Conservation (phyloP, 208 protist species). For the Tetramitus jugosus region DNA sequence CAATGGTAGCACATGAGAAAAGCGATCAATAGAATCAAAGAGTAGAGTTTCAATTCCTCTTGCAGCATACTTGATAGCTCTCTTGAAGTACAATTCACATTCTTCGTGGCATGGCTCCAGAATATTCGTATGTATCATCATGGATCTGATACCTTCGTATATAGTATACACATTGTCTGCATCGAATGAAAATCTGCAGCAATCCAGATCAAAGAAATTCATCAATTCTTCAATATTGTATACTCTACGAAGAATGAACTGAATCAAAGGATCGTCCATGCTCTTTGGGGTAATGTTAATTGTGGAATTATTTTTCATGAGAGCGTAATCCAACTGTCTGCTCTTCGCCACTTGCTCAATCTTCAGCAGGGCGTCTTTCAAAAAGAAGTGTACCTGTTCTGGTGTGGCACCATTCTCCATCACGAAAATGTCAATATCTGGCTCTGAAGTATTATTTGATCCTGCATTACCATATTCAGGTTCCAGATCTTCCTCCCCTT, state of each 20-base stretch:
- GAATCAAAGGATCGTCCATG: not conserved
- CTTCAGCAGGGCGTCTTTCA: not conserved
- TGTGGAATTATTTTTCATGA: not conserved
- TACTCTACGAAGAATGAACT: not conserved
- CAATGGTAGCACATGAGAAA: too few relatives aligned
- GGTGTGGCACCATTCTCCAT: not conserved
- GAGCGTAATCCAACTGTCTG: not conserved
- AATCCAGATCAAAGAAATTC: slow-evolving; percentile 1
- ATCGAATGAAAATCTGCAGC: slow-evolving; percentile 10
- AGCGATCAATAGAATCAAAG: too few relatives aligned
- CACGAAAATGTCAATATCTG: not conserved
- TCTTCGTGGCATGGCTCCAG: not conserved
- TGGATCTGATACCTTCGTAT: not conserved
- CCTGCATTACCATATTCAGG: too few relatives aligned
- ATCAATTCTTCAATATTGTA: slow-evolving; percentile 3
- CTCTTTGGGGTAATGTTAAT: not conserved
- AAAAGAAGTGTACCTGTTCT: not conserved
- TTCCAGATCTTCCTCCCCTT: too few relatives aligned
- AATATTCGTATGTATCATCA: not conserved
- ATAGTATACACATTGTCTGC: not conserved
- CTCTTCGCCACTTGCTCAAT: not conserved
- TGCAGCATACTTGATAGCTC: not conserved
- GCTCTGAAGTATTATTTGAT: not conserved
- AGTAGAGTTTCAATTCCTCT: slow-evolving; percentile 13
- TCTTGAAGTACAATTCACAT: not conserved